Evolutionary conservation across 2,329 filamentous ascomycete species (phyloP), one percentile per base, ranked within the genome.

Genomic region (Cordyceps farinosa): DNA sequence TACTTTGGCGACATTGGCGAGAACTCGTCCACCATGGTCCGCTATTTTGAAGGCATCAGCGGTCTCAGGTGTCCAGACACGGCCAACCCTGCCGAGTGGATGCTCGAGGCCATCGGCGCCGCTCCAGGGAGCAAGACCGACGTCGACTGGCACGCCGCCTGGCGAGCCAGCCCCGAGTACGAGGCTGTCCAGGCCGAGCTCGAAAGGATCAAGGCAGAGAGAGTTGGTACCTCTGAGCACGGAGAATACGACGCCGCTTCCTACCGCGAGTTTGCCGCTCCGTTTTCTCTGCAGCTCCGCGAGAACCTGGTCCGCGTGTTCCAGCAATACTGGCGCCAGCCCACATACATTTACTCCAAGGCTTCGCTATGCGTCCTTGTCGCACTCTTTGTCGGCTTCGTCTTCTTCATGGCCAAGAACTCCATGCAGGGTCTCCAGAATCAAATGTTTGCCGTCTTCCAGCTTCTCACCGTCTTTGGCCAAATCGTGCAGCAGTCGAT

Each of bases 281-380:
- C 90, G 0, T 91, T 95, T 72, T 70, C 67, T 42, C 71, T 79
- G 9, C 92, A 97, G 75, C 78, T 94, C 48, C 78, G 77, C 62
- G 82, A 88, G 71, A 90, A 91, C 63, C 83, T 86, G 27, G 74
- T 83, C 67, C 90, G 92, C 70, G 89, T 94, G 38, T 95, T 95
- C 80, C 85, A 92, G 72, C 92, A 96, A 74, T 96, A 95, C 82
- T 96, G 92, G 92, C 89, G 92, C 65, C 93, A 88, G 0, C 92
- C 92, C 0, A 84, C 87, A 4, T 96, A 96, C 79, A 92, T 96
- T 75, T 96, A 94, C 79, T 88, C 90, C 70, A 96, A 96, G 80
- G 73, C 82, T 0, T 79, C 82, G 1, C 86, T 96, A 27, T 91
- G 87, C 72, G 77, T 84, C 30, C 75, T 87, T n/a, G 77, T 84